Percentiles rank a stretch among this genome's conserved stretches.
phyloP scores from a whole-genome alignment of 2,329 filamentous ascomycete genomes.

The Cylindrodendrum hubeiense region DNA sequence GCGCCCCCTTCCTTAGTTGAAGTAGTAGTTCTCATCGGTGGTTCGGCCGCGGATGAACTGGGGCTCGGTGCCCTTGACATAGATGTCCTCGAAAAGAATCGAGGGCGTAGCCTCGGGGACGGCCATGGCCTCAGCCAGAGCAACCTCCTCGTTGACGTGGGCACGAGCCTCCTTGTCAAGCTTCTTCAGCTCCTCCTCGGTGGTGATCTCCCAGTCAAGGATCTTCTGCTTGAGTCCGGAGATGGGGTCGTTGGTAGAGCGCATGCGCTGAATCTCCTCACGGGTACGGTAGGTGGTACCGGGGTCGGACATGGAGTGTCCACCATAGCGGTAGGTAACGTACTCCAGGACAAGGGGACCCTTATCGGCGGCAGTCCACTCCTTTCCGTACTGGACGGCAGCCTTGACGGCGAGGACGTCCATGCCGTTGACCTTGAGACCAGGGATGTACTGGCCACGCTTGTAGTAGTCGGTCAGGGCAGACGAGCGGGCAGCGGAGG shows the following conservation, averaged over 20 bases:
- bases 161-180: constrained; percentile 94
- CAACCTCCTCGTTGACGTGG: constrained; percentile 90
- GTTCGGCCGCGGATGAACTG: constrained; percentile 54
- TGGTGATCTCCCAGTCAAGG: constrained; percentile 91
- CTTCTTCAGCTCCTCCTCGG: constrained; percentile 94
- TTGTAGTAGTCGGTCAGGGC: constrained; percentile 99
- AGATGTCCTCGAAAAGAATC: constrained; percentile 82
- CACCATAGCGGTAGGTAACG: constrained; percentile 98
- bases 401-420: constrained; percentile 98
- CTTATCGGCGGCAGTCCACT: constrained; percentile 85
- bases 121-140: constrained; percentile 88
- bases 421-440: constrained; percentile 99
- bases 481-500: constrained; percentile 91
- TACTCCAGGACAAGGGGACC: constrained; percentile 98
- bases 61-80: constrained; percentile 42
- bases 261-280: constrained; percentile 99
- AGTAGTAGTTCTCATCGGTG: constrained; percentile 95
- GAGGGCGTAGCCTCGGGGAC: constrained; percentile 81
- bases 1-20: constrained; percentile 61
- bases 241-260: constrained; percentile 98
- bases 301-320: constrained; percentile 99
- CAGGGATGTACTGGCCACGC: constrained; percentile 99
- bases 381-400: constrained; percentile 92
- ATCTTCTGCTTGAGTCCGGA: constrained; percentile 98
- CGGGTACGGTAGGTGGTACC: constrained; percentile 99